Percentiles rank a stretch among this genome's conserved stretches.
These are phyloP conservation scores for Sonneratia alba DNA, from an alignment of 345 rosid species.

Conservation along the genomic window DNA sequence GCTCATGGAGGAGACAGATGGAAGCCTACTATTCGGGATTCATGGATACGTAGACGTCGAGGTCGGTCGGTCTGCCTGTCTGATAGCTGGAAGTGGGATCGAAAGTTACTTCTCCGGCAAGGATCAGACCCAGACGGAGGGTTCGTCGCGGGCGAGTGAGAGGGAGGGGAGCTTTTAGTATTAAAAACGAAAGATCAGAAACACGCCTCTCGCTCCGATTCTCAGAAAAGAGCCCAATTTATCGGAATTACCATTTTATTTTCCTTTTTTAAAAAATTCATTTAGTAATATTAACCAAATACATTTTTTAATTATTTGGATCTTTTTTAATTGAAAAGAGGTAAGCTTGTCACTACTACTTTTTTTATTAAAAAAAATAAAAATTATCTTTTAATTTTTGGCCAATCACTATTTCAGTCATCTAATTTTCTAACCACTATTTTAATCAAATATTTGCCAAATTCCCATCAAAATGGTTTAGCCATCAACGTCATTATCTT, in stretches of 20 bases:
- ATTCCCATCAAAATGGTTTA: too few species aligned
- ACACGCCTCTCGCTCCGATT: neutral
- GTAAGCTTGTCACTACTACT: too few species aligned
- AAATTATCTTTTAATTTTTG: too few species aligned
- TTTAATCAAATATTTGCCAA: too few species aligned
- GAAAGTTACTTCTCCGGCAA: conserved; percentile 5
- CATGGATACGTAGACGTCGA: conserved; percentile 23
- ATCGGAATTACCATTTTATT: neutral
- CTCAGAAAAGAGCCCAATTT: neutral
- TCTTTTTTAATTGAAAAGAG: too few species aligned
- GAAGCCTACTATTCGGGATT: conserved; percentile 55
- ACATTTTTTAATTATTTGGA: too few species aligned
- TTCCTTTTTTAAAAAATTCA: neutral
- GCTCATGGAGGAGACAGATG: neutral
- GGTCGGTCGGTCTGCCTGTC: neutral
- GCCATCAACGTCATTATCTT: too few species aligned
- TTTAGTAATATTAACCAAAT: neutral
- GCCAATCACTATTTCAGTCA: too few species aligned
- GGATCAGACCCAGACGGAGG: neutral
- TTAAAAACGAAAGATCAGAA: neutral
- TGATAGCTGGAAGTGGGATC: neutral
- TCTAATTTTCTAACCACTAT: too few species aligned
- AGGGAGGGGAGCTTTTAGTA: neutral
- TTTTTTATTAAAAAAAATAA: too few species aligned
- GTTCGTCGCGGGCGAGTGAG: conserved; percentile 12